Base-by-base conservation (phyloP, 805 yeast species). In the Yarrowia hollandica region DNA sequence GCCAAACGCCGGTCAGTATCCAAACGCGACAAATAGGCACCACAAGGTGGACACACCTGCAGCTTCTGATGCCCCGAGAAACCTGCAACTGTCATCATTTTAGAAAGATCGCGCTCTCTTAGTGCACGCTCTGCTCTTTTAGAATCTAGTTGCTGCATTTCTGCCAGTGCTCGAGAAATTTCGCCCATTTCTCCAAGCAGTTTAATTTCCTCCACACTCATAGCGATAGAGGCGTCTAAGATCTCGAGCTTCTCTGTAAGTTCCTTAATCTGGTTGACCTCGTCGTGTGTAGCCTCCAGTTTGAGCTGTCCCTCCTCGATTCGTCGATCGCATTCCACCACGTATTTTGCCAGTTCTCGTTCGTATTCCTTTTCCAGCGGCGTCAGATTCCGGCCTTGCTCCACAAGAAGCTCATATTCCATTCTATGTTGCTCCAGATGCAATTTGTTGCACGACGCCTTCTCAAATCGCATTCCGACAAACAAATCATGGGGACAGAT, bases 31-130 rank as follows among this genome's bases (percentile, higher is more conserved):
- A 92, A 74, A 67, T 86, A 90, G 0, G 96, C 96, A 0, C 96
- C 96, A 72, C 98, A 91, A 1, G 82, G 83, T 63, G 82, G 87
- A 72, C 98, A 91, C 0, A 89, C 96, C 70, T 90, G 97, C 44
- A 91, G 75, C 69, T 89, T 88, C 67, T 91, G 97, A 67, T 88
- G 96, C 0, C 94, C 89, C 11, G 90, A 81, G 65, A 88, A 92
- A 2, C 95, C 94, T 7, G 86, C 56, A 77, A 66, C 82, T 84
- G 59, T 31, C 48, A 84, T 79, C 6, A 86, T 72, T 22, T 75
- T 77, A 38, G 86, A 73, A 4, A 86, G 83, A 50, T 78, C 79
- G 56, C 79, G 81, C 1, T 85, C 82, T 15, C 83, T 72, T 16
- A 69, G 68, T 25, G 77, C 81, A 64, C 90, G 74, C 63, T 81